Conservation (phyloP, 73 alveolate genomes). For the Tetrahymena elliotti region DNA sequence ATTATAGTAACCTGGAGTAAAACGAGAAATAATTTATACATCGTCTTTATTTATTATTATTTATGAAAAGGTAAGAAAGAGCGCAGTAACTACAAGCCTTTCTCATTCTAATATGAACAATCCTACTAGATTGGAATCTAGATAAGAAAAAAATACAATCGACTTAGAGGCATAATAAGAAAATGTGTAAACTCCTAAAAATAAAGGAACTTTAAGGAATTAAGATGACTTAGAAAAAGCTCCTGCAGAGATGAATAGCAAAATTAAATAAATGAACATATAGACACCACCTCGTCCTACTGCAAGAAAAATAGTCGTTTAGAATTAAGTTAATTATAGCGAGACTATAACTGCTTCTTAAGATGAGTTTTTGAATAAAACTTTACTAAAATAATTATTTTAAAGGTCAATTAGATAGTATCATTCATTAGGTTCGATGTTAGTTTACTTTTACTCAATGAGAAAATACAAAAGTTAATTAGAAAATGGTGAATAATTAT, state of each 20-base stretch:
- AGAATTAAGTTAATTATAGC: background rate
- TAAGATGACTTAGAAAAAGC: background rate
- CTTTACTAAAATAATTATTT: background rate
- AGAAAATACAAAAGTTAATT: background rate
- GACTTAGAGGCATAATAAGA: background rate
- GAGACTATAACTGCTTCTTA: background rate
- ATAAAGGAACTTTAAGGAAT: background rate
- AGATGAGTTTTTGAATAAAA: background rate
- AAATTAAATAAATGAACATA: background rate
- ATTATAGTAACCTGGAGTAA: background rate
- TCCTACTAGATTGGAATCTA: background rate
- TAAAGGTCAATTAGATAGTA: background rate
- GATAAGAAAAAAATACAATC: background rate
- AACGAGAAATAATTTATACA: background rate
- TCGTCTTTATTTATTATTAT: background rate
- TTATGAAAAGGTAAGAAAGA: background rate
- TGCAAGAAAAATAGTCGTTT: background rate
- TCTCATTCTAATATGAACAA: background rate
- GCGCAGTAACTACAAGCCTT: background rate
- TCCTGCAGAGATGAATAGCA: background rate
- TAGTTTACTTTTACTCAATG: background rate
- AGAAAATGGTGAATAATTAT: background rate
- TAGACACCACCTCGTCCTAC: background rate
- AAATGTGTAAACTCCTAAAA: background rate
- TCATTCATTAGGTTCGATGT: background rate